A percentile compares a stretch with the other conserved stretches of the same genome.
Evolutionary conservation across 2,329 filamentous ascomycete species (phyloP).

Genomic region (Stachybotrys elegans): DNA sequence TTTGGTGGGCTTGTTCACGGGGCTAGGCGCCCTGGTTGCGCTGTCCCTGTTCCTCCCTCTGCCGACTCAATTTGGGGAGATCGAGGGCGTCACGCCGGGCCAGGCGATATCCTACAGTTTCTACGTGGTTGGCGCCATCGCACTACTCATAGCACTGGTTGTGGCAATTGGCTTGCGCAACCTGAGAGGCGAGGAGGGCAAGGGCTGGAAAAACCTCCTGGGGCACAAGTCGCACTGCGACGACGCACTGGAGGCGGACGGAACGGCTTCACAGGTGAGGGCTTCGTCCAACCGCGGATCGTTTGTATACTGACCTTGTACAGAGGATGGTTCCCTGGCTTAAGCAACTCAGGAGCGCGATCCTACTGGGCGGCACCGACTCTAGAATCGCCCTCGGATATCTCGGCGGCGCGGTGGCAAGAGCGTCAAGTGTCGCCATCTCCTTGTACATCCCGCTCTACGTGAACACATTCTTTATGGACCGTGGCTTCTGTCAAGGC

Average conservation of each 20-base stretch:
- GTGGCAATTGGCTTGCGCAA: constrained; percentile 74
- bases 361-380: constrained; percentile 69
- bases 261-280: no score
- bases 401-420: constrained; percentile 87
- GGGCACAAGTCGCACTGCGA: constrained; percentile 26
- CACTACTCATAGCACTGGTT: constrained; percentile 65
- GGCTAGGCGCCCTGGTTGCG: constrained; percentile 83
- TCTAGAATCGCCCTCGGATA: constrained; percentile 81
- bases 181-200: constrained; percentile 68
- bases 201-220: constrained; percentile 61
- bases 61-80: constrained; percentile 70
- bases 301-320: no score
- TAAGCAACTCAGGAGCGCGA: constrained; percentile 55
- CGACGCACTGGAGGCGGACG: constrained; percentile 4
- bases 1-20: constrained; percentile 87
- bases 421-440: constrained; percentile 91
- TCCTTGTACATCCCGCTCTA: constrained; percentile 92
- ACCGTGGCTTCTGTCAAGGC: constrained; percentile 70
- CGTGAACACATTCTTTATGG: constrained; percentile 85
- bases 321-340: constrained; percentile 48
- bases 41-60: constrained; percentile 79
- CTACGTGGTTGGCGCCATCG: constrained; percentile 74
- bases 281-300: no score
- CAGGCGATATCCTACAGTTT: constrained; percentile 79
- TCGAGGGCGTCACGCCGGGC: constrained; percentile 65